Conservation (phyloP, 306 rosid species). For the Rubus parviflorus region DNA sequence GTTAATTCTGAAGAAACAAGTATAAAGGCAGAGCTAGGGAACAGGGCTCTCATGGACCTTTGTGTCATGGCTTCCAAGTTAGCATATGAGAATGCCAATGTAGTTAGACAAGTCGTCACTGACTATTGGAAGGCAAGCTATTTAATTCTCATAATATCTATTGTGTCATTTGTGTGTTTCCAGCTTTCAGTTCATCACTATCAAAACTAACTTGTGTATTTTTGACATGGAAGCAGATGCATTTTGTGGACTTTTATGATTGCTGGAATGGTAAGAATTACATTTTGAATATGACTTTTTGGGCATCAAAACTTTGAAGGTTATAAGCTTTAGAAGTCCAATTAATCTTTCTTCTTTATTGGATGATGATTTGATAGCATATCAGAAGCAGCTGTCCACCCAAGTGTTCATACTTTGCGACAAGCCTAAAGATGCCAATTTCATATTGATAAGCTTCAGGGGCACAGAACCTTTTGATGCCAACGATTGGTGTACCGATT, state of each 20-base stretch:
- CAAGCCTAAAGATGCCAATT: constrained; percentile 63
- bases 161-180: too few species aligned
- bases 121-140: constrained; percentile 63
- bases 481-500: constrained; percentile 73
- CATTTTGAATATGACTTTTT: background rate
- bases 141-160: background rate
- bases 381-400: constrained; percentile 47
- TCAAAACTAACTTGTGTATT: constrained; percentile 5
- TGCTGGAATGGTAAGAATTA: constrained; percentile 70
- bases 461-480: constrained; percentile 80
- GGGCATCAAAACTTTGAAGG: background rate
- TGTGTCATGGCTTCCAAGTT: constrained; percentile 75
- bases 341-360: background rate
- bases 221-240: constrained; percentile 53
- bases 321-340: background rate
- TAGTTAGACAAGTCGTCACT: constrained; percentile 43
- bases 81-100: constrained; percentile 64
- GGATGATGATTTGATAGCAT: constrained; percentile 40
- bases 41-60: constrained; percentile 57
- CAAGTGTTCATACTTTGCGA: constrained; percentile 68
- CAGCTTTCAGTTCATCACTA: background rate
- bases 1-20: constrained; percentile 21
- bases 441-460: constrained; percentile 69
- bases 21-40: constrained; percentile 29
- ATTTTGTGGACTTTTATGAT: constrained; percentile 61